Percentiles rank a stretch among this genome's conserved stretches.
Conservation (phyloP, 2,329 filamentous ascomycete species). For the Aspergillaceae sp. region DNA sequence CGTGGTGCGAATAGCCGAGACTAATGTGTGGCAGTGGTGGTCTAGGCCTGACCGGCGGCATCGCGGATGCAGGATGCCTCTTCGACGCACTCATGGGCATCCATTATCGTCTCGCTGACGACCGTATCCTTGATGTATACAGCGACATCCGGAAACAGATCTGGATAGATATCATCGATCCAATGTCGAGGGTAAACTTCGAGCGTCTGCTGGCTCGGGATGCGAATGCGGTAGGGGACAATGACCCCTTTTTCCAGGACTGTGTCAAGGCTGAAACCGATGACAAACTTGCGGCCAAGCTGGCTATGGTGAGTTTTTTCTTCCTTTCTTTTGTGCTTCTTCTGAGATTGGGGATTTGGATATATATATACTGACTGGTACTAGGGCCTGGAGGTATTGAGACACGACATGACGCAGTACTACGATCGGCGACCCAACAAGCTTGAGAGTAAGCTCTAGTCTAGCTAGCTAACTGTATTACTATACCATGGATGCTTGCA, state of each 20-base stretch:
- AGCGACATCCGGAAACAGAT: slow-evolving; percentile 32
- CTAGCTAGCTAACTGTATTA: too few relatives aligned
- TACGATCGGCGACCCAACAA: slow-evolving; percentile 9
- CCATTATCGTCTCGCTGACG: slow-evolving; percentile 30
- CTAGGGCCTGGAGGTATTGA: slow-evolving; percentile 6
- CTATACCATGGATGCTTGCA: too few relatives aligned
- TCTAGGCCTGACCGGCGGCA: slow-evolving; percentile 54
- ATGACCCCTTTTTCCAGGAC: slow-evolving; percentile 30
- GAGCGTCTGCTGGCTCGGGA: slow-evolving; percentile 26
- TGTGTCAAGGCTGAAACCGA: slow-evolving; percentile 26
- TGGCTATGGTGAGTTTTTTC: slow-evolving; percentile 18
- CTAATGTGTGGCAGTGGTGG: slow-evolving; percentile 39
- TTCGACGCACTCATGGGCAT: slow-evolving; percentile 49
- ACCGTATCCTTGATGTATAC: slow-evolving; percentile 38
- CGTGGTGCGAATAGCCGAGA: neutral
- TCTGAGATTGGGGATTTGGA: slow-evolving; percentile 15
- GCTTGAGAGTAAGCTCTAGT: neutral
- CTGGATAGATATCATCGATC: slow-evolving; percentile 32
- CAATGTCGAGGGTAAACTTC: slow-evolving; percentile 36
- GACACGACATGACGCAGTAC: slow-evolving; percentile 27
- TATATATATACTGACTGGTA: too few relatives aligned
- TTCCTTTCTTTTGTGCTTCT: neutral
- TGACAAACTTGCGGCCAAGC: slow-evolving; percentile 13
- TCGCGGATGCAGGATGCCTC: slow-evolving; percentile 55
- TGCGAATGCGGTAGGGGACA: slow-evolving; percentile 26